Evolutionary conservation across 148 eudicot species (phyloP), one percentile per base, ranked within the genome.

Genomic region (Dysphania ambrosioides): DNA sequence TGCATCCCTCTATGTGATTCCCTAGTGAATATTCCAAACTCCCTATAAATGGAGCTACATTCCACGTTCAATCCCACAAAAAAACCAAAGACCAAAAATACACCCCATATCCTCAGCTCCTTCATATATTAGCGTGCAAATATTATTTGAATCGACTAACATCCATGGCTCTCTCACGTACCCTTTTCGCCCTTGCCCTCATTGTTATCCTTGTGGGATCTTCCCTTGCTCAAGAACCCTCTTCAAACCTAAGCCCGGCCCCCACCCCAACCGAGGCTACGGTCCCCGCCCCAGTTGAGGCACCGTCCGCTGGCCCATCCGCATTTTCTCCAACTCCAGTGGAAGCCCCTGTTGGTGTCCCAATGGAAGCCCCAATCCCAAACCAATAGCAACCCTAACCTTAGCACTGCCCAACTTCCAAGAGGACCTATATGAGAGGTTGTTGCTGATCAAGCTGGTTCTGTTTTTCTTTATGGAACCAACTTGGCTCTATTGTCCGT

Each of bases 81-180:
- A 36, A 36, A 36, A 36, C 40, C 40, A 36, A 36, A 36, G 2
- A 36, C 1, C 7, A 36, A 36, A 36, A 36, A 36, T 8, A 36
- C 40, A 36, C 8, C 8, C n/a, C n/a, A n/a, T 36, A 36, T 36
- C 40, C 40, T 36, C 8, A 36, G 8, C 40, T 36, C 8, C 40
- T 2, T 36, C 7, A 4, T 36, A 0, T 36, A 36, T 36, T 36
- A 4, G 40, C 8, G 40, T 4, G 2, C 40, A 2, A 36, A 36
- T 36, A 36, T 2, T 56, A 23, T 6, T 41, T 27, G 11, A 47
- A 60, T n/a, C 26, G 16, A 19, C 35, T 13, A 41, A n/a, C 10
- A 59, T 38, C 35, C 56, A 87, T 87, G 88, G 81, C 84, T 63
- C 29, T 75, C 36, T 69, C 87, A 69, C 83, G 81, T 68, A 66